Percentiles rank a stretch among this genome's conserved stretches.
These are phyloP conservation scores for Dryadomyces quercivorus DNA, from an alignment of 2,329 filamentous ascomycete genomes.

Conservation along the genomic window DNA sequence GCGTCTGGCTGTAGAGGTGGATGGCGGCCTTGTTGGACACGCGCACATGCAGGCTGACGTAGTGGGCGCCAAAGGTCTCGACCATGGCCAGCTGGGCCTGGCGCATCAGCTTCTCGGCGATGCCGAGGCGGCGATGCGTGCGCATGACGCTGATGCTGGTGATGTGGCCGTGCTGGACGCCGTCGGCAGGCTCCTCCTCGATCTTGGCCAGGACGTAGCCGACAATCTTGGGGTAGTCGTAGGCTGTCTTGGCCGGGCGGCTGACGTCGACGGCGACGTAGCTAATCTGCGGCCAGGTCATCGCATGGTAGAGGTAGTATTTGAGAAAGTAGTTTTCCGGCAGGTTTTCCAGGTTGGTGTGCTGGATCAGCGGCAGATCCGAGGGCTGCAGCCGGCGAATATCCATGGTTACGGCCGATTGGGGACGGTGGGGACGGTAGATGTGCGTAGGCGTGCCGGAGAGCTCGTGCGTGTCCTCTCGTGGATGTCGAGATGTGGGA, in stretches of 20 bases:
- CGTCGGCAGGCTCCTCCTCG: constrained; percentile 93
- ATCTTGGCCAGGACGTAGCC: constrained; percentile 99
- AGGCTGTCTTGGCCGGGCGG: constrained; percentile 61
- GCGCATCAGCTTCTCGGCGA: constrained; percentile 95
- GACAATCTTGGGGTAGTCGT: constrained; percentile 93
- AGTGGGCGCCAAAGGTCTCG: constrained; percentile 80
- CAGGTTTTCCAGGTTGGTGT: constrained; percentile 96
- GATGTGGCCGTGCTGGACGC: constrained; percentile 89
- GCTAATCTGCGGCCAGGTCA: constrained; percentile 94
- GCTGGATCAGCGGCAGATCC: constrained; percentile 86
- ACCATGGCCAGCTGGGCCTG: constrained; percentile 98
- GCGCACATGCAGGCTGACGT: constrained; percentile 92
- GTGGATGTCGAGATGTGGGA: not conserved
- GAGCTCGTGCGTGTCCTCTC: not conserved
- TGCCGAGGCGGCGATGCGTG: constrained; percentile 78
- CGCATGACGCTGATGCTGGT: constrained; percentile 93
- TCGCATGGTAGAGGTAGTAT: constrained; percentile 98
- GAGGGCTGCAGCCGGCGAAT: constrained; percentile 75
- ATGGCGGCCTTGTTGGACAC: constrained; percentile 86
- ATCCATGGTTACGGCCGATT: constrained; percentile 49
- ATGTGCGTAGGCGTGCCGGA: no score
- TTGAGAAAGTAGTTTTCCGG: constrained; percentile 99
- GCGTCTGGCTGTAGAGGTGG: constrained; percentile 82
- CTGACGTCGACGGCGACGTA: constrained; percentile 92
- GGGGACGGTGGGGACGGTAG: not conserved